These are phyloP conservation scores for Ogataea parapolymorpha DNA, from an alignment of 805 yeast species.

Conservation along the genomic window DNA sequence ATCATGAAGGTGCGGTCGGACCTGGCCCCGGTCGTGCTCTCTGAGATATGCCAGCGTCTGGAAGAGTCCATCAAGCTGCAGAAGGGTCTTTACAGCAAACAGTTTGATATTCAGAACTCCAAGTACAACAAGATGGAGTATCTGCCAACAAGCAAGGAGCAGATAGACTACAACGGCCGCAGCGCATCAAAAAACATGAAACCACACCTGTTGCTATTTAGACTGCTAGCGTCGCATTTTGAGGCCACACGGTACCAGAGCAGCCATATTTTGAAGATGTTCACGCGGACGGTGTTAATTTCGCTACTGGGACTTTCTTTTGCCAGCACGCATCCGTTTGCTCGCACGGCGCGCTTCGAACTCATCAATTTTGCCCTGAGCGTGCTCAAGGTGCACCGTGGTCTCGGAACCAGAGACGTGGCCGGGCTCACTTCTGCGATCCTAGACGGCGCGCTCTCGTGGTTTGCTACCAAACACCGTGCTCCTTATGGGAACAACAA, in stretches of 20 bases:
- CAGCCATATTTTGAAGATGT: slow-evolving; percentile 63
- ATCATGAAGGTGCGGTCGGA: slow-evolving; percentile 64
- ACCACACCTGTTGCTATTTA: slow-evolving; percentile 68
- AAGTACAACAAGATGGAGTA: slow-evolving; percentile 81
- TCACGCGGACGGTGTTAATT: slow-evolving; percentile 55
- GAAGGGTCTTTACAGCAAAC: slow-evolving; percentile 62
- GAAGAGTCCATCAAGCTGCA: slow-evolving; percentile 56
- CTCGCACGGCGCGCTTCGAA: slow-evolving; percentile 73
- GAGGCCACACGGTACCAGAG: slow-evolving; percentile 76
- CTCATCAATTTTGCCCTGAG: slow-evolving; percentile 65
- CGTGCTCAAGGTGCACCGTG: slow-evolving; percentile 53
- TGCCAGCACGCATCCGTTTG: slow-evolving; percentile 82
- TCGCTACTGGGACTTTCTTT: slow-evolving; percentile 49
- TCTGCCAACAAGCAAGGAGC: slow-evolving; percentile 71
- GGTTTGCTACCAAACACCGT: slow-evolving; percentile 64
- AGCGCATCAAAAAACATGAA: slow-evolving; percentile 46
- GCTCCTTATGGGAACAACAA: slow-evolving; percentile 87
- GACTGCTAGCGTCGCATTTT: slow-evolving; percentile 70
- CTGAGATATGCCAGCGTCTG: slow-evolving; percentile 70
- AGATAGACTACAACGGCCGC: slow-evolving; percentile 50
- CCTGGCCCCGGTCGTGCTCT: slow-evolving; percentile 54
- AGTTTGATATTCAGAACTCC: slow-evolving; percentile 53
- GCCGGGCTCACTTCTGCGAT: slow-evolving; percentile 47
- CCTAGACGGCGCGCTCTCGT: slow-evolving; percentile 64
- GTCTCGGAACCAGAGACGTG: slow-evolving; percentile 45